Evolutionary conservation across 2,329 filamentous ascomycete genomes (phyloP), one percentile per base, ranked within the genome.

Genomic region (Hypocreales sp.): DNA sequence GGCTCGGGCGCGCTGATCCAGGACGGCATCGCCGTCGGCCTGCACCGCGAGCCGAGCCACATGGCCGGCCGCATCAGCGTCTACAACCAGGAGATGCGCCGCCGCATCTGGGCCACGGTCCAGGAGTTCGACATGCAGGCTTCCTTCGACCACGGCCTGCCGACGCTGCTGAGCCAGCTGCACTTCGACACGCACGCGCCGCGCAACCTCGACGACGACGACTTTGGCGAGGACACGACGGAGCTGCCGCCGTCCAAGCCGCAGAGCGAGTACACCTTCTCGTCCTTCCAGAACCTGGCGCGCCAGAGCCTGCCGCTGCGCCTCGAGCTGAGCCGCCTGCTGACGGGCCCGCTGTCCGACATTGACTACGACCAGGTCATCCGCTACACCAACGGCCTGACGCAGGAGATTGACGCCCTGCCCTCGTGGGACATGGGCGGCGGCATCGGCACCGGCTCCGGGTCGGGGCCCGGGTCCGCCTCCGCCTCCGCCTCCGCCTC

Each of bases 361-460:
- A 56, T 72, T 8, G 66, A 70, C 43, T 74, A 72, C 45, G 68
- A 72, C 34, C 65, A 71, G 33, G 66, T 70, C 20, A 68, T 72
- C 35, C 64, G 61, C 25, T 70, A 70, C 42, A 72, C 64, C 14
- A 70, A 72, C 38, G 61, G 72, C 41, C 55, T 73, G 34, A 70
- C 62, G 6, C 66, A 67, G 29, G 67, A 70, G 41, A 72, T 73
- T 21, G 67, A 72, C 37, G 58, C 64, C 0, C 50, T 73, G 9
- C 68, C 68, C 0, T 62, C 66, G 0, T 73, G 69, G 68, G 51
- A 48, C 17, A n/a, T n/a, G n/a, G n/a, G n/a, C n/a, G n/a, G n/a
- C n/a, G n/a, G n/a, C n/a, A n/a, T n/a, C n/a, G n/a, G n/a, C n/a
- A n/a, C n/a, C n/a, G n/a, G n/a, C n/a, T n/a, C n/a, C n/a, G n/a